Conservation (phyloP, 2,329 filamentous ascomycete genomes). For the Aspergillus neoniger region DNA sequence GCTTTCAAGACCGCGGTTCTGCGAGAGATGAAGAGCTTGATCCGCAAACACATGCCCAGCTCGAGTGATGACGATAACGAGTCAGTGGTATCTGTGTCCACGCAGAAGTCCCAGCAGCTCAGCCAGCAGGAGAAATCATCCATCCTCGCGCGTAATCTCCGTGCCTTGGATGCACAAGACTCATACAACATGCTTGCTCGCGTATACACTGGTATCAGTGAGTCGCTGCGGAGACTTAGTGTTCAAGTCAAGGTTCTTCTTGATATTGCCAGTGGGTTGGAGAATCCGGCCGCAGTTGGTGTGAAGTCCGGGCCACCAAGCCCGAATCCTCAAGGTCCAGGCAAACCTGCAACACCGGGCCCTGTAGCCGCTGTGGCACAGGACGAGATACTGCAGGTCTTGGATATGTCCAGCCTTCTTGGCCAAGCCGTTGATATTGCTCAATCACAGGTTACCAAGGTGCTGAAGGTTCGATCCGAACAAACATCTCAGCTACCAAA, state of each 20-base stretch:
- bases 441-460: conserved; percentile 64
- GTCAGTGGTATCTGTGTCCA: conserved; percentile 83
- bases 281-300: conserved; percentile 42
- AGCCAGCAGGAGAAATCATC: conserved; percentile 88
- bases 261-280: conserved; percentile 74
- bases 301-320: conserved; percentile 52
- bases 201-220: conserved; percentile 84
- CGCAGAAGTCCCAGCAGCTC: conserved; percentile 66
- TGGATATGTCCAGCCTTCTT: conserved; percentile 66
- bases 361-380: conserved; percentile 43
- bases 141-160: conserved; percentile 82
- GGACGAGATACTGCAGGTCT: conserved; percentile 63
- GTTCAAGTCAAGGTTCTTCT: conserved; percentile 94
- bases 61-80: conserved; percentile 93
- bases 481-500: conserved; percentile 58
- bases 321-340: conserved; percentile 45
- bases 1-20: conserved; percentile 81
- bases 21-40: conserved; percentile 81
- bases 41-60: conserved; percentile 82
- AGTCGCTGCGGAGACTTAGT: conserved; percentile 79
- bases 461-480: conserved; percentile 65
- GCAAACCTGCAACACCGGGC: conserved; percentile 40
- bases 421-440: conserved; percentile 68
- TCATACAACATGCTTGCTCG: conserved; percentile 79
- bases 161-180: conserved; percentile 78